phyloP scores from a whole-genome alignment of 2,329 filamentous ascomycete genomes.

The Aspergillus amoenus region DNA sequence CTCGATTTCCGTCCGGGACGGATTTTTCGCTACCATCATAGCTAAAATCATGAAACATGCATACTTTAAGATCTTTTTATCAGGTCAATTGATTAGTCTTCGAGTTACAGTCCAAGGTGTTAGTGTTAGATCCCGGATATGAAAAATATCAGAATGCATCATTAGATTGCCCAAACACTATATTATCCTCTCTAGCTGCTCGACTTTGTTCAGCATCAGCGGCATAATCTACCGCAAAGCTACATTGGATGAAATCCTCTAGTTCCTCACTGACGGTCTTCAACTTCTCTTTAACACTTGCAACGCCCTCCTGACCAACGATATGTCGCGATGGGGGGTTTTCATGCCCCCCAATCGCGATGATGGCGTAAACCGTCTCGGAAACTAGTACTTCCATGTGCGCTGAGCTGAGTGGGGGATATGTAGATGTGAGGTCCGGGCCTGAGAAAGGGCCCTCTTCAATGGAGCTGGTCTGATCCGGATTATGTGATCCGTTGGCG shows the following conservation, averaged over 20 bases:
- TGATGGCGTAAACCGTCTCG: slow-evolving; percentile 88
- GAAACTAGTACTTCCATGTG: slow-evolving; percentile 73
- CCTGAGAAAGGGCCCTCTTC: slow-evolving; percentile 39
- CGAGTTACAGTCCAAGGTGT: background rate
- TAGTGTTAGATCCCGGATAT: background rate
- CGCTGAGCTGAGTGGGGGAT: slow-evolving; percentile 67
- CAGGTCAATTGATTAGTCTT: background rate
- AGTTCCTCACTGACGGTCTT: slow-evolving; percentile 95
- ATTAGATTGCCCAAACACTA: slow-evolving; percentile 16
- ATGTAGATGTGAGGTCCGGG: slow-evolving; percentile 62
- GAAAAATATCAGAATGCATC: slow-evolving; percentile 12
- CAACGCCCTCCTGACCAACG: slow-evolving; percentile 83
- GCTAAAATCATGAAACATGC: background rate
- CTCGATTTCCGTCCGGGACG: background rate
- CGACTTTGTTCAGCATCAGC: slow-evolving; percentile 29
- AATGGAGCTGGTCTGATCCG: slow-evolving; percentile 22
- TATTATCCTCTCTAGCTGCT: slow-evolving; percentile 19
- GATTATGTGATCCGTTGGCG: slow-evolving; percentile 12
- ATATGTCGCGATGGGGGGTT: slow-evolving; percentile 94
- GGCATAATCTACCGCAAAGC: slow-evolving; percentile 70
- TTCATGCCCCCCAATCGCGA: slow-evolving; percentile 90
- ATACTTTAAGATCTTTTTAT: no score
- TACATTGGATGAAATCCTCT: slow-evolving; percentile 93
- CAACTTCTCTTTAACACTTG: slow-evolving; percentile 89
- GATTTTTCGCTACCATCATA: background rate